A percentile compares a stretch with the other conserved stretches of the same genome.
phyloP scores from a whole-genome alignment of 1,139 yeast genomes.

The Debaryomycetaceae sp. region DNA sequence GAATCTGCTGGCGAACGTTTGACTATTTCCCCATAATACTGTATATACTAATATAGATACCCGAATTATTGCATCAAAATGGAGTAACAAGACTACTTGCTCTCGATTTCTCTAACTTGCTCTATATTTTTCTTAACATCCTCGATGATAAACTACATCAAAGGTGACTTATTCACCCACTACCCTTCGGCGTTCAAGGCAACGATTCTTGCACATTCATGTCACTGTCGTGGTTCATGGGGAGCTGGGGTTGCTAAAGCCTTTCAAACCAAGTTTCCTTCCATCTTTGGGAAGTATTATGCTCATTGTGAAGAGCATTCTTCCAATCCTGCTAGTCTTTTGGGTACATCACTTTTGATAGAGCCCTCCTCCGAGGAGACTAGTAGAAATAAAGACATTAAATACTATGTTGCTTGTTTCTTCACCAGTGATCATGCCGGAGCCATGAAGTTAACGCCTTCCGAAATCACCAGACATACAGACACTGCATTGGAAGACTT shows the following conservation, averaged over 20 bases:
- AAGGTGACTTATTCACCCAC: slow-evolving; percentile 57
- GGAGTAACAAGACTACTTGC: background rate
- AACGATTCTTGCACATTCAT: slow-evolving; percentile 63
- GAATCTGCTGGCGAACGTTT: slow-evolving; percentile 41
- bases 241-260: slow-evolving; percentile 76
- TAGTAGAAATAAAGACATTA: slow-evolving; percentile 21
- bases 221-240: slow-evolving; percentile 79
- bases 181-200: slow-evolving; percentile 17
- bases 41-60: slow-evolving; percentile 1
- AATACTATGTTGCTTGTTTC: slow-evolving; percentile 53
- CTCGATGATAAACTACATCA: slow-evolving; percentile 42
- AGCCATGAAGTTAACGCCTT: slow-evolving; percentile 18
- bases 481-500: slow-evolving; percentile 45
- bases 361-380: slow-evolving; percentile 26
- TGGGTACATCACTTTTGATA: slow-evolving; percentile 55
- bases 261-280: slow-evolving; percentile 49
- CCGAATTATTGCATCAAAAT: background rate
- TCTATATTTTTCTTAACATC: too few relatives aligned
- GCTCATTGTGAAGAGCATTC: slow-evolving; percentile 41
- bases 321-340: slow-evolving; percentile 26
- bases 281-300: slow-evolving; percentile 45
- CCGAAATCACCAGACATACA: slow-evolving; percentile 48
- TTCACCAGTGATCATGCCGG: slow-evolving; percentile 59
- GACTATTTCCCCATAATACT: slow-evolving; percentile 7
- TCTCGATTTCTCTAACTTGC: too few relatives aligned